These are phyloP conservation scores for Blastocystis sp. DNA, from an alignment of 352 stramenopile genomes.

Conservation along the genomic window DNA sequence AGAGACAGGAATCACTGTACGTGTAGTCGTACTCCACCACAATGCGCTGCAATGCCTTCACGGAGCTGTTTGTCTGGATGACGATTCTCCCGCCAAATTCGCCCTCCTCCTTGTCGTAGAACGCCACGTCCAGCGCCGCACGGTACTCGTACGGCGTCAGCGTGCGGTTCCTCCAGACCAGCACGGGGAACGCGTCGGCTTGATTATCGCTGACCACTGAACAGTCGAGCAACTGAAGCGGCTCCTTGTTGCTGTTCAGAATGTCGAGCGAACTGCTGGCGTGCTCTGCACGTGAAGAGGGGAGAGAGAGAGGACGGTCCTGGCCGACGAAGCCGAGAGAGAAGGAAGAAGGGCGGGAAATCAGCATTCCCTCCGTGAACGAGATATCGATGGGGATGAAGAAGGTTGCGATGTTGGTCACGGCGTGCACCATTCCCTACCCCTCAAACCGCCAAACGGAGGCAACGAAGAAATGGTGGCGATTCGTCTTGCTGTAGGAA, in stretches of 20 bases:
- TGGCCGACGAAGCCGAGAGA: conserved; percentile 18
- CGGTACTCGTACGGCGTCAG: background rate
- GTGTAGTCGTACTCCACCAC: conserved; percentile 15
- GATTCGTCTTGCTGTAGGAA: background rate
- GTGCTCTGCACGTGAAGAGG: too few relatives aligned
- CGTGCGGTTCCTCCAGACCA: conserved; percentile 4
- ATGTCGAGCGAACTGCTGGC: background rate
- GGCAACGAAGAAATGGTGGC: conserved; percentile 9
- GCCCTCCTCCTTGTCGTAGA: conserved; percentile 1
- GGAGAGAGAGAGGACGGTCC: too few relatives aligned
- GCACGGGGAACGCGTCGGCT: background rate
- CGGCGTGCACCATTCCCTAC: conserved; percentile 18
- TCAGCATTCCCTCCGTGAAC: background rate
- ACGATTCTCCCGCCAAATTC: background rate
- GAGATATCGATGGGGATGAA: conserved; percentile 53
- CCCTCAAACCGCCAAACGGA: background rate
- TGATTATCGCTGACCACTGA: background rate
- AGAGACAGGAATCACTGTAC: background rate
- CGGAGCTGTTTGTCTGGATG: background rate
- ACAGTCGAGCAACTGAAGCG: background rate
- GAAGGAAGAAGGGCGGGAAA: background rate
- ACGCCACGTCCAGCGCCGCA: background rate
- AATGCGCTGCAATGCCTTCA: background rate
- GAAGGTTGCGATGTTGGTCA: conserved; percentile 32
- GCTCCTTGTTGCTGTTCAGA: conserved; percentile 38